Evolutionary conservation across 352 stramenopile species (phyloP), one percentile per base, ranked within the genome.

Genomic region (Globisporangium emineosum): DNA sequence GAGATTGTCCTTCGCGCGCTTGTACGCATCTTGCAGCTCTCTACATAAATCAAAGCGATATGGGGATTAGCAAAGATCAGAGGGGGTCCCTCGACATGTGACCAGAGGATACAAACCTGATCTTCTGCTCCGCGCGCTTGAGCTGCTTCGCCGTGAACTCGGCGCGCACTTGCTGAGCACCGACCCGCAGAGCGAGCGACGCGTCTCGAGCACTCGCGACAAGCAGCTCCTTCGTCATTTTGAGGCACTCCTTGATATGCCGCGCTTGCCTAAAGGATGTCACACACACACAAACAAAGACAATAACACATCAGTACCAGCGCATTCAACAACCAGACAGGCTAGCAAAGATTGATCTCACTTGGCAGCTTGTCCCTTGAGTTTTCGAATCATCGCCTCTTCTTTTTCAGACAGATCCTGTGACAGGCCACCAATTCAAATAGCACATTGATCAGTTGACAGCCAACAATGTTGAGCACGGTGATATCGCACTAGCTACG

Each of bases 351-450:
- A n/a, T n/a, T n/a, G 21, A 42, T 32, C 76, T 50, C 78, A 89
- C 73, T 91, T 93, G 5, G 78, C 60, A 2, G 74, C 70, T 70
- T 91, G 80, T 25, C 81, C 76, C 63, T 82, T 89, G 23, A 96
- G 72, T 58, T 93, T 92, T 45, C 85, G 74, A 7, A 83, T 80
- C 68, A 93, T 78, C 4, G 77, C 81, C 27, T 91, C 82, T 50
- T 94, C 81, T 47, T 89, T 92, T 17, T 83, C 76, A 1, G 85
- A 94, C 13, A 91, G 57, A 62, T 94, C 87, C 80, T 91, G 33
- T 8, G 57, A 43, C n/a, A 33, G 17, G 0, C n/a, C n/a, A n/a
- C n/a, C n/a, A n/a, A n/a, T n/a, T n/a, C n/a, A n/a, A n/a, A n/a
- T n/a, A n/a, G n/a, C n/a, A n/a, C n/a, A n/a, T n/a, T n/a, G n/a